Conservation (phyloP, 2,329 filamentous ascomycete genomes). For the Fusarium newnesense region DNA sequence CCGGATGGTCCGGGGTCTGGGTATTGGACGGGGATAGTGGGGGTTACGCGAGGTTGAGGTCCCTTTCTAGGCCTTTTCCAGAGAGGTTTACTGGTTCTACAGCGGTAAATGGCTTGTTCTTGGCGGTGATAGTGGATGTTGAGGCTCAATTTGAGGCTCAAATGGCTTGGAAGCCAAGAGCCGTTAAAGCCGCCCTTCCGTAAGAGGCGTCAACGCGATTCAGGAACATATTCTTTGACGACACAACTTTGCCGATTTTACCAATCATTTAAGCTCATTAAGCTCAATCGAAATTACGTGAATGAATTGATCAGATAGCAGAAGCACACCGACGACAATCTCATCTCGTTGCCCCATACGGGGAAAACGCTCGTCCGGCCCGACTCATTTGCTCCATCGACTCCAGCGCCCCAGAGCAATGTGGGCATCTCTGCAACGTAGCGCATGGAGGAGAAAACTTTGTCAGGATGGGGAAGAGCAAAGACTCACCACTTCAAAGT, state of each 20-base stretch:
- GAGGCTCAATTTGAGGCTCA: slow-evolving; percentile 18
- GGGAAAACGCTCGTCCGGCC: slow-evolving; percentile 29
- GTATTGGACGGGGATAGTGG: neutral
- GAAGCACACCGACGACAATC: neutral
- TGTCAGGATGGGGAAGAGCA: slow-evolving; percentile 8
- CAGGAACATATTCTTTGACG: neutral
- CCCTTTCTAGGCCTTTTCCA: neutral
- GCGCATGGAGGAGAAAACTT: slow-evolving; percentile 26
- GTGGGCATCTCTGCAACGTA: slow-evolving; percentile 18
- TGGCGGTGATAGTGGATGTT: slow-evolving; percentile 4
- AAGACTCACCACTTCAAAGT: slow-evolving; percentile 4
- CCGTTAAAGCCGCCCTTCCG: neutral
- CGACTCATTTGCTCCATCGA: slow-evolving; percentile 20
- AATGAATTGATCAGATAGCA: neutral
- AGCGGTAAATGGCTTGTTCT: neutral
- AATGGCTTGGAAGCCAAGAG: neutral
- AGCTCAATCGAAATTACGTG: neutral
- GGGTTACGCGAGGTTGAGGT: neutral
- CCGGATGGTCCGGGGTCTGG: slow-evolving; percentile 10
- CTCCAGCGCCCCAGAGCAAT: slow-evolving; percentile 15
- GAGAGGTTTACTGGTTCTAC: neutral
- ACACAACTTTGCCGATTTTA: neutral
- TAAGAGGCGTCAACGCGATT: neutral
- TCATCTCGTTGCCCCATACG: slow-evolving; percentile 5
- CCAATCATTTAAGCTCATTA: slow-evolving; percentile 4